Percentiles rank a stretch among this genome's conserved stretches.
Evolutionary conservation across 1,284 basidiomycete species (phyloP).

Genomic region (Puccinia brachypodii): DNA sequence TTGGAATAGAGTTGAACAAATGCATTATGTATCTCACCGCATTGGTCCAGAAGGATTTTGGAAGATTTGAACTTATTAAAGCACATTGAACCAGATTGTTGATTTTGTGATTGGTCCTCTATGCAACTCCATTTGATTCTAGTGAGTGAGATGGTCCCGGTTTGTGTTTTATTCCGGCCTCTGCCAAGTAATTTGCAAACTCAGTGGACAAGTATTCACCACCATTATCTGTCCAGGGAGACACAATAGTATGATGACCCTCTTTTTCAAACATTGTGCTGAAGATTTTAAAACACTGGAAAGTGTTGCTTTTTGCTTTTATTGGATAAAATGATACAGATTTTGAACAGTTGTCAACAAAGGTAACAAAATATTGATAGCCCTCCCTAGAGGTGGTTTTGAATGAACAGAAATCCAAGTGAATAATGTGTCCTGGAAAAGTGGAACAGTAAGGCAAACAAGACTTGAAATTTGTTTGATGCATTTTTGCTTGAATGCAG

Average conservation of each 20-base stretch:
- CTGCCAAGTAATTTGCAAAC: slow-evolving; percentile 54
- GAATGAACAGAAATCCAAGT: background rate
- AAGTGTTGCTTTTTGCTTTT: slow-evolving; percentile 5
- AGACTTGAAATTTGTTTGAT: background rate
- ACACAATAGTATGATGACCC: slow-evolving; percentile 54
- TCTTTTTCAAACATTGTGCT: slow-evolving; percentile 54
- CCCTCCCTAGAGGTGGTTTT: slow-evolving; percentile 39
- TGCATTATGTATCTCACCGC: background rate
- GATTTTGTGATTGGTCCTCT: slow-evolving; percentile 52
- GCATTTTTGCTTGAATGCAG: background rate
- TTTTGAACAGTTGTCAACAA: slow-evolving; percentile 52
- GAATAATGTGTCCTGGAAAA: background rate
- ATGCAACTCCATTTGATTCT: slow-evolving; percentile 56
- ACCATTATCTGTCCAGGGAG: slow-evolving; percentile 49
- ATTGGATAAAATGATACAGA: background rate
- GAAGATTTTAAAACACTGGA: slow-evolving; percentile 54
- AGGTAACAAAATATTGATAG: slow-evolving; percentile 54
- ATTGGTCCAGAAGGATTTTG: slow-evolving; percentile 6
- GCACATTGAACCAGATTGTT: slow-evolving; percentile 47
- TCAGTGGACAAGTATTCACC: slow-evolving; percentile 51
- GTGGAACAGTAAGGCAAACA: background rate
- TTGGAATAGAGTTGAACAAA: slow-evolving; percentile 1
- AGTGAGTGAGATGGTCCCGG: slow-evolving; percentile 58
- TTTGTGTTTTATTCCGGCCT: slow-evolving; percentile 55
- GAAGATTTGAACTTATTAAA: background rate